A percentile compares a stretch with the other conserved stretches of the same genome.
Conservation (phyloP, 768 basidiomycete species). For the Boletus patriciae region DNA sequence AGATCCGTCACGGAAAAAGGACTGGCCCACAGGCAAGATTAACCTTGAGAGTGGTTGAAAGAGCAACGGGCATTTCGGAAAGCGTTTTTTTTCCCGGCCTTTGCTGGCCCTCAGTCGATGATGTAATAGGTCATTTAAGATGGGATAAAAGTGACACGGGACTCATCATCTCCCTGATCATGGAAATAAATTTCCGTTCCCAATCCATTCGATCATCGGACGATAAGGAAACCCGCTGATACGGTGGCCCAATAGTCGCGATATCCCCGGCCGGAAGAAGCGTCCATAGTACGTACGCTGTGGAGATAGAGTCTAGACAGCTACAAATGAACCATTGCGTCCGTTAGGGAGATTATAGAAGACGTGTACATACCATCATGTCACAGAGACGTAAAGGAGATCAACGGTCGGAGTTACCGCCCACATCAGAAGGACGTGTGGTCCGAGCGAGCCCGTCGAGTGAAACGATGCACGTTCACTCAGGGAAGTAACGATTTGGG, state of each 20-base stretch:
- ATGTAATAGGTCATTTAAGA: constrained; percentile 21
- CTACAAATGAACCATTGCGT: constrained; percentile 10
- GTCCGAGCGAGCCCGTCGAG: background rate
- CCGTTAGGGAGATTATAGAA: constrained; percentile 4
- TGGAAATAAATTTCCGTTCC: constrained; percentile 12
- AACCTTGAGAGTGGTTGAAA: constrained; percentile 21
- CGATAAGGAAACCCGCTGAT: constrained; percentile 10
- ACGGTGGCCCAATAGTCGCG: constrained; percentile 9
- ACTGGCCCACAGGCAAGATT: constrained; percentile 20
- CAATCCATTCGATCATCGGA: constrained; percentile 22
- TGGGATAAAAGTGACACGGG: constrained; percentile 22
- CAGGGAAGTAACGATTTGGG: background rate
- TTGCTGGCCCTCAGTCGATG: constrained; percentile 12
- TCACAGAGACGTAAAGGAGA: constrained; percentile 16
- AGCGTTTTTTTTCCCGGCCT: constrained; percentile 5
- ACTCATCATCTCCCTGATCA: constrained; percentile 9
- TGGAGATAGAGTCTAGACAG: constrained; percentile 16
- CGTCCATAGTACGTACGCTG: constrained; percentile 15
- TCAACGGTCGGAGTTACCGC: constrained; percentile 7
- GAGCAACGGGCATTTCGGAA: constrained; percentile 17
- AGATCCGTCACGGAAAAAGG: constrained; percentile 16
- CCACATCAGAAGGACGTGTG: constrained; percentile 1
- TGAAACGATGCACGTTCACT: constrained; percentile 1
- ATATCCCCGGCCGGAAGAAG: constrained; percentile 15
- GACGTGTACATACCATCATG: constrained; percentile 10